Evolutionary conservation across 2,329 filamentous ascomycete species (phyloP).

Genomic region (Hypomyces perniciosus): DNA sequence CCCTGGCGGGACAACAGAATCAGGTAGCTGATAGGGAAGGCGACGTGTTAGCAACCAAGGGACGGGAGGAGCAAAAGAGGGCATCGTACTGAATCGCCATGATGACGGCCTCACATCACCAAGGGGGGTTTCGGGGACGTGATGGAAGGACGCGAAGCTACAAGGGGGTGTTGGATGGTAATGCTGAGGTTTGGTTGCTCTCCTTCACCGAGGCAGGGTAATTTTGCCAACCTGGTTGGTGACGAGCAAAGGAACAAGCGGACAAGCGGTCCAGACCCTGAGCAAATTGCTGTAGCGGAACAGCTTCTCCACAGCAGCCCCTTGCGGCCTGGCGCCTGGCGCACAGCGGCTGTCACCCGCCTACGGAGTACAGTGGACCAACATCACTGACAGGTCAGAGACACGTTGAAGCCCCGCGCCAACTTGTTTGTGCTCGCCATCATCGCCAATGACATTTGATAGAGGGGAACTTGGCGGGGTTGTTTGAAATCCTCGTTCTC

Average conservation of each 20-base stretch:
- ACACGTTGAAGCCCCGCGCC: too few relatives aligned
- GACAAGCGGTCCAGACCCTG: too few relatives aligned
- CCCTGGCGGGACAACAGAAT: constrained; percentile 97
- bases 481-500: too few relatives aligned
- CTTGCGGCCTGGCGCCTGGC: too few relatives aligned
- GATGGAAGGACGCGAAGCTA: constrained; percentile 2
- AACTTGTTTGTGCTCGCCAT: too few relatives aligned
- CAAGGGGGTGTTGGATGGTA: constrained; percentile 1
- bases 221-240: constrained; percentile 19
- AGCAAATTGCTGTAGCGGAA: too few relatives aligned
- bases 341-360: too few relatives aligned
- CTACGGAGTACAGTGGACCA: too few relatives aligned
- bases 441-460: too few relatives aligned
- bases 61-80: constrained; percentile 8
- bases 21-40: constrained; percentile 63
- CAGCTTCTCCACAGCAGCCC: too few relatives aligned
- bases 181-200: constrained; percentile 8
- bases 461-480: too few relatives aligned
- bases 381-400: too few relatives aligned
- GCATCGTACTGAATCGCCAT: constrained; percentile 42
- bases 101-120: constrained; percentile 20
- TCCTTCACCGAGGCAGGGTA: neutral
- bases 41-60: constrained; percentile 18
- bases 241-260: constrained; percentile 20
- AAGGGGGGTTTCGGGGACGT: constrained; percentile 8